Conservation (phyloP, 768 basidiomycete species). For the Psilocybe tampanensis region DNA sequence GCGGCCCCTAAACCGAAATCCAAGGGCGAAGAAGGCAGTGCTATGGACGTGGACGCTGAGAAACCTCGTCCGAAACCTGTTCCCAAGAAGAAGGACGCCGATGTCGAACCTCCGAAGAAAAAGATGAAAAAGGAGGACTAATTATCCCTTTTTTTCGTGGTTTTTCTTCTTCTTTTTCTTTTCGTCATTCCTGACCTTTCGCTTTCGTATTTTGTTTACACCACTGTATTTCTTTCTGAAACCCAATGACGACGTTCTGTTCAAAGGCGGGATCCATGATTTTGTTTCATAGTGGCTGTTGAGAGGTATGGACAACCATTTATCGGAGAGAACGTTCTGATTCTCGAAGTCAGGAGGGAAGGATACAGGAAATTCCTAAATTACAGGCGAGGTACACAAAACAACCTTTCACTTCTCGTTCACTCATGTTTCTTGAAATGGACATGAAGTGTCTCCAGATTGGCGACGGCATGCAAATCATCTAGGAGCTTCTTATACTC, state of each 20-base stretch:
- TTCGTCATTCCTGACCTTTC: neutral
- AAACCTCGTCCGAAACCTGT: constrained; percentile 46
- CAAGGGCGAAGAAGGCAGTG: constrained; percentile 41
- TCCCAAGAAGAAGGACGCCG: constrained; percentile 29
- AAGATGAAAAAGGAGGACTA: constrained; percentile 60
- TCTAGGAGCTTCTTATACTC: neutral
- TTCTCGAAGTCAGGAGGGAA: too few species aligned
- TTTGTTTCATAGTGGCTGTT: too few species aligned
- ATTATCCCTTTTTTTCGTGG: neutral
- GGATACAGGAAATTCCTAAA: too few species aligned
- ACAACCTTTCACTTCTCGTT: neutral
- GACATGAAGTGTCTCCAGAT: neutral
- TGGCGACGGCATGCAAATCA: neutral
- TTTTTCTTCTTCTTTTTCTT: neutral
- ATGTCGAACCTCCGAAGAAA: constrained; percentile 69
- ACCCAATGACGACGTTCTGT: too few species aligned
- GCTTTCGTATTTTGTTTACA: neutral
- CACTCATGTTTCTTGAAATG: neutral
- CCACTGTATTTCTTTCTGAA: too few species aligned
- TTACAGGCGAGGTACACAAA: too few species aligned
- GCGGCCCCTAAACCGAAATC: constrained; percentile 50
- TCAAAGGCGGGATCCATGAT: too few species aligned
- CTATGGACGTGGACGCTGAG: constrained; percentile 48
- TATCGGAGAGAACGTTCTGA: too few species aligned
- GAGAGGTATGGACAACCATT: too few species aligned